Evolutionary conservation across 495 filamentous ascomycete genomes (phyloP).

Genomic region (Annulohypoxylon maeteangense): DNA sequence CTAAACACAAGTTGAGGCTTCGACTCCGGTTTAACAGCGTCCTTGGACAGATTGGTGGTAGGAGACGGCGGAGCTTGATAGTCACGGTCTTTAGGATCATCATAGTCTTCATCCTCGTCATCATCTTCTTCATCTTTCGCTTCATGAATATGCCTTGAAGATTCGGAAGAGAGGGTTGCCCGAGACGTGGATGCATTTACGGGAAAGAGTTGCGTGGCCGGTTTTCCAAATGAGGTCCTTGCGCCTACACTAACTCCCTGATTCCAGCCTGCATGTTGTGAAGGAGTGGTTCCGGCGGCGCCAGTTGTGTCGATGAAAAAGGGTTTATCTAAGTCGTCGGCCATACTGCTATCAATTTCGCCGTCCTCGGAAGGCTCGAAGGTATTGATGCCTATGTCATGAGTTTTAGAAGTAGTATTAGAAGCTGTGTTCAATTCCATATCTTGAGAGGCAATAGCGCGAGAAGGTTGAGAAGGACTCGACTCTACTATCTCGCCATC

Average conservation of each 20-base stretch:
- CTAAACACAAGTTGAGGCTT: slow-evolving; percentile 24
- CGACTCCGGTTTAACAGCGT: background rate
- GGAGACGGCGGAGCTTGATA: background rate
- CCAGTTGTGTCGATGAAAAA: slow-evolving; percentile 28
- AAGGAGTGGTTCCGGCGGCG: background rate
- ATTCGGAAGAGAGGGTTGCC: background rate
- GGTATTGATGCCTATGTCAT: background rate
- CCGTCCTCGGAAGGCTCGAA: slow-evolving; percentile 35
- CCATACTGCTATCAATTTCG: slow-evolving; percentile 15
- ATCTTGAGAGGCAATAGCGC: slow-evolving; percentile 15
- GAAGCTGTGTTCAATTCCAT: background rate
- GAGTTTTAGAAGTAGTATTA: background rate
- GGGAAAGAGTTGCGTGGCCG: slow-evolving; percentile 25
- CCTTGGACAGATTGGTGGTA: background rate
- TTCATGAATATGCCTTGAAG: background rate
- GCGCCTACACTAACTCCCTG: slow-evolving; percentile 45
- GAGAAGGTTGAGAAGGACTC: slow-evolving; percentile 23
- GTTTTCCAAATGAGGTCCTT: slow-evolving; percentile 37
- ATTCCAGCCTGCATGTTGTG: slow-evolving; percentile 51
- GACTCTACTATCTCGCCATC: slow-evolving; percentile 53
- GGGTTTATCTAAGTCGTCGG: background rate
- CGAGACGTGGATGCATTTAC: slow-evolving; percentile 9
- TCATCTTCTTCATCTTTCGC: background rate
- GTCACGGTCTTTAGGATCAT: background rate
- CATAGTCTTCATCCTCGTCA: background rate